Evolutionary conservation across 1,139 yeast species (phyloP), one percentile per base, ranked within the genome.

Genomic region (Yueomyces sp.): DNA sequence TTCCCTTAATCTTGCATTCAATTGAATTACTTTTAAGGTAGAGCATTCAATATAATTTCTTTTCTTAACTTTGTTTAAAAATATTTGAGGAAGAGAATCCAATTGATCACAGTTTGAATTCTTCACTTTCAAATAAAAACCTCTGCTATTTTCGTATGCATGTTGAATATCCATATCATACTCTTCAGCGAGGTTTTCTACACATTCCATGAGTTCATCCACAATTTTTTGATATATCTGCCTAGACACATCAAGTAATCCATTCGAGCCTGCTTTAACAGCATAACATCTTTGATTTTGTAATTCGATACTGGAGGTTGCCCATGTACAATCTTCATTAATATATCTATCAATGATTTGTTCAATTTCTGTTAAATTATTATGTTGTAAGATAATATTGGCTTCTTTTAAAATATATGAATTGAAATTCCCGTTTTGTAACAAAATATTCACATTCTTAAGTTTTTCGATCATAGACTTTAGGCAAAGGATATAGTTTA

Each of bases 281-380:
- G 75, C 75, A 52, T 68, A 68, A 36, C 69, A 62, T 47, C 63
- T 63, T 47, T 70, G 75, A 46, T 68, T 68, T 42, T 65, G 66
- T 30, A 70, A 48, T 38, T 71, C 73, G 4, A 67, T 48, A 1
- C 65, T 54, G 2, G 60, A 57, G 1, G 53, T 55, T 0, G 73
- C 73, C 72, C 72, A 68, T 3, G 48, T 48, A 40, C 71, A 65
- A 46, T 69, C 73, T 27, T 64, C 68, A 46, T 66, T 65, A 7
- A 71, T 62, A 32, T 54, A 56, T 4, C 55, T 54, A 39, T 64
- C 49, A 1, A 70, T 65, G 3, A 57, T n/a, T 0, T 45, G 41
- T 35, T 55, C 42, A 1, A 66, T 55, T 2, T 48, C 44, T 0
- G 33, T 33, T 0, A 68, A 44, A 25, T 53, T 50, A 2, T 53